Percentiles rank a stretch among this genome's conserved stretches.
Conservation (phyloP, 768 basidiomycete genomes). For the Auriscalpium orientale region DNA sequence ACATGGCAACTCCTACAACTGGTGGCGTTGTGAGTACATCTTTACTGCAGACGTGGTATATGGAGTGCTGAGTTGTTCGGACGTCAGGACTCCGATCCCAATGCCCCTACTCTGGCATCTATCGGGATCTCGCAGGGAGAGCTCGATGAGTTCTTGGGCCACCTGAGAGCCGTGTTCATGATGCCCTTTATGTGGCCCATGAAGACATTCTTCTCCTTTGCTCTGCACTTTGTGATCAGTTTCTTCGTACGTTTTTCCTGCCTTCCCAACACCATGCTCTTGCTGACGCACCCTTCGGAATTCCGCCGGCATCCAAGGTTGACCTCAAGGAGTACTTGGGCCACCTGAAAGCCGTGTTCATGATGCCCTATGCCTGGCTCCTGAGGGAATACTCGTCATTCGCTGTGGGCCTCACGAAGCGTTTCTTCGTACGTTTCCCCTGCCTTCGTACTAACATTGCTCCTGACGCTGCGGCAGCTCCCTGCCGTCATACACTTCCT, state of each 20-base stretch:
- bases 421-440: constrained; percentile 1
- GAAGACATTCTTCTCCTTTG: neutral
- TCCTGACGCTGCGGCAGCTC: neutral
- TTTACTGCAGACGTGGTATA: too few species aligned
- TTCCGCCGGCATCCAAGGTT: neutral
- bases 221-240: neutral
- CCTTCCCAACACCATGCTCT: neutral
- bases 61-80: too few species aligned
- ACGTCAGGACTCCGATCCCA: neutral
- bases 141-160: neutral
- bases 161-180: constrained; percentile 3
- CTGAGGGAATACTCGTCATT: neutral
- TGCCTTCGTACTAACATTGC: neutral
- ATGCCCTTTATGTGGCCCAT: constrained; percentile 10
- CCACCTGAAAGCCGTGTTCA: constrained; percentile 3
- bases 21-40: too few species aligned
- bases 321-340: neutral
- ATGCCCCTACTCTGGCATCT: neutral
- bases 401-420: neutral
- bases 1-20: too few species aligned
- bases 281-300: neutral
- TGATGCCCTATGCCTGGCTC: constrained; percentile 9
- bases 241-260: constrained; percentile 1
- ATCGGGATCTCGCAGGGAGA: neutral
- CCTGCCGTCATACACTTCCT: constrained; percentile 3